Evolutionary conservation across 2,329 filamentous ascomycete genomes (phyloP), one percentile per base, ranked within the genome.

Genomic region (Rhynchosporium secalis): DNA sequence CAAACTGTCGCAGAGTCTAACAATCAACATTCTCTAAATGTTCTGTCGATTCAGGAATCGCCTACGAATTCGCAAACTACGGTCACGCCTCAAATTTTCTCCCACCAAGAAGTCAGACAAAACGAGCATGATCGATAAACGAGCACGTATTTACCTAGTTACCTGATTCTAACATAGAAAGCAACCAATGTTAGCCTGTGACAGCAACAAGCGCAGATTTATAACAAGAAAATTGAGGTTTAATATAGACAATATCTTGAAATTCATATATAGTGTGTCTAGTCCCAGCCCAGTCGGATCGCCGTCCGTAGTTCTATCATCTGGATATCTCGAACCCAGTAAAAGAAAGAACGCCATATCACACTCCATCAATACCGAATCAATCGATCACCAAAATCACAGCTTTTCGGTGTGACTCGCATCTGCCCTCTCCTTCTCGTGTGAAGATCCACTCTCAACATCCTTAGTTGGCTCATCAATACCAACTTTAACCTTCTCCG

Each of bases 401-500:
- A 66, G 29, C 56, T 66, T 69, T 60, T 69, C 68, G 47, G 65
- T 56, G 26, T 64, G 63, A 28, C 59, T 56, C n/a, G 46, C 46
- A 41, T 58, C 62, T 52, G 61, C 61, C n/a, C 61, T 59, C 10
- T 62, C 61, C n/a, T 62, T 59, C 10, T 56, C 60, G 3, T 52
- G 49, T 28, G 58, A 31, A 8, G 38, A 51, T 26, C 52, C 52
- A 28, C 26, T 67, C 67, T 70, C 68, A 28, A 62, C 46, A 61
- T 70, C 67, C 38, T 55, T 66, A 29, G 48, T 47, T 10, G 59
- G 59, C 58, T 68, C 65, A 49, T 69, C 66, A 63, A 67, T 68
- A 2, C 66, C 68, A 33, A 70, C 66, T 43, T 69, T 66, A 5
- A 70, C 68, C 60, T 70, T 69, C 48, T 69, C 66, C n/a, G 62